phyloP scores from a whole-genome alignment of 2,329 filamentous ascomycete genomes.

The Leptographium galeiforme region DNA sequence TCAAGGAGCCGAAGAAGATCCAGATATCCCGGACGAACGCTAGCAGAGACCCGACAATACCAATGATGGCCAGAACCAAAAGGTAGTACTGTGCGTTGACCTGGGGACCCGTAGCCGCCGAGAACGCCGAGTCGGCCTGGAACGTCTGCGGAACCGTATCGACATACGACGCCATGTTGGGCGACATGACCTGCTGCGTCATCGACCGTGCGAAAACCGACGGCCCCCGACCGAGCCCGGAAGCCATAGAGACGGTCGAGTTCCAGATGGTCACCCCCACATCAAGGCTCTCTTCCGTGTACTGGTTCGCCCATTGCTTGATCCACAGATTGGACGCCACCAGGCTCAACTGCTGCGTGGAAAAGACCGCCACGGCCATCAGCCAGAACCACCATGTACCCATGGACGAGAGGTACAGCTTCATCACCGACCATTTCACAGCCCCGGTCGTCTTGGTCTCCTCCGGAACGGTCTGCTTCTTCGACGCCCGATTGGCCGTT shows the following conservation, averaged over 20 bases:
- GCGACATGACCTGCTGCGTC: slow-evolving; percentile 3
- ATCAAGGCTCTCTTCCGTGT: slow-evolving; percentile 32
- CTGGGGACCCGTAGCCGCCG: slow-evolving; percentile 22
- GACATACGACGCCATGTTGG: background rate
- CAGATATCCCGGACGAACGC: slow-evolving; percentile 75
- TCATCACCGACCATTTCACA: slow-evolving; percentile 76
- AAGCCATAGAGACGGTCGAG: slow-evolving; percentile 1
- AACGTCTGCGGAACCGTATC: slow-evolving; percentile 11
- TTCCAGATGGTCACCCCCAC: background rate
- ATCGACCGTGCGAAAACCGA: slow-evolving; percentile 5
- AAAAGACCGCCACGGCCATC: slow-evolving; percentile 60
- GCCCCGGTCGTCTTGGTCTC: slow-evolving; percentile 76
- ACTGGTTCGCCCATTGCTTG: slow-evolving; percentile 86
- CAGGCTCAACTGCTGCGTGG: slow-evolving; percentile 68
- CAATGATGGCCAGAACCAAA: slow-evolving; percentile 66
- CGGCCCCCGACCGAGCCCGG: background rate
- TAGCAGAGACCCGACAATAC: slow-evolving; percentile 61
- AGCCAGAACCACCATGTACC: slow-evolving; percentile 96
- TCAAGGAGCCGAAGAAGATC: slow-evolving; percentile 83
- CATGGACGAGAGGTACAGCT: slow-evolving; percentile 80
- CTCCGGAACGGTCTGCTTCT: slow-evolving; percentile 42
- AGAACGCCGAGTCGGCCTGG: slow-evolving; percentile 16
- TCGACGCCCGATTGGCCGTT: slow-evolving; percentile 45
- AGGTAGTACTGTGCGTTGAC: slow-evolving; percentile 81
- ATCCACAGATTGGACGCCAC: slow-evolving; percentile 94